These are phyloP conservation scores for Acacia crassicarpa DNA, from an alignment of 306 rosid species.

Conservation along the genomic window DNA sequence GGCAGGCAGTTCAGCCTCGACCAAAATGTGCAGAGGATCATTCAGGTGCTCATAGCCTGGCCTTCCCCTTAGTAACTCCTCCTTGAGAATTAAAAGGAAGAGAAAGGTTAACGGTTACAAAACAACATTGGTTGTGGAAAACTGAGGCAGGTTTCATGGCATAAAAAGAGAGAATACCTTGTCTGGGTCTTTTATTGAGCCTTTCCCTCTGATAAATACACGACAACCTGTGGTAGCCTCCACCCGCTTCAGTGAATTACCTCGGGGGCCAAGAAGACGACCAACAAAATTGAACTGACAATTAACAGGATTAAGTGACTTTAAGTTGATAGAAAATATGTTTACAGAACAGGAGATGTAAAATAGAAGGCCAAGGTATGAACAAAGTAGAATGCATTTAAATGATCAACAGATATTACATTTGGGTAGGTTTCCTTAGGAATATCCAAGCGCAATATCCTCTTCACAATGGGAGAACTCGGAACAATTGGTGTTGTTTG, in stretches of 20 bases:
- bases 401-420: constrained; percentile 36
- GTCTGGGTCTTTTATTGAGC: constrained; percentile 58
- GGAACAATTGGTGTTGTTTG: constrained; percentile 41
- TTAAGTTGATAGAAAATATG: neutral
- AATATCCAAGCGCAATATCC: constrained; percentile 59
- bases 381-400: constrained; percentile 7
- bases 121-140: constrained; percentile 23
- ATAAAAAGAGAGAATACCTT: constrained; percentile 39
- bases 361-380: neutral
- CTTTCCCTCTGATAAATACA: constrained; percentile 61
- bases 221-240: constrained; percentile 67
- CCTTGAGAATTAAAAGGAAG: constrained; percentile 45
- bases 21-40: constrained; percentile 86
- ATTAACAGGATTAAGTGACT: constrained; percentile 27
- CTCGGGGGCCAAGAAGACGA: constrained; percentile 65
- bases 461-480: constrained; percentile 47
- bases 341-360: neutral
- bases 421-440: constrained; percentile 52
- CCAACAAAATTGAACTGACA: constrained; percentile 64
- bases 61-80: constrained; percentile 83
- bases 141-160: neutral
- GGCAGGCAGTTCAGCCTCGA: constrained; percentile 92
- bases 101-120: constrained; percentile 24
- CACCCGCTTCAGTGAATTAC: constrained; percentile 59
- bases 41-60: constrained; percentile 95